These are phyloP conservation scores for Alnus glutinosa DNA, from an alignment of 306 rosid species.

Conservation along the genomic window DNA sequence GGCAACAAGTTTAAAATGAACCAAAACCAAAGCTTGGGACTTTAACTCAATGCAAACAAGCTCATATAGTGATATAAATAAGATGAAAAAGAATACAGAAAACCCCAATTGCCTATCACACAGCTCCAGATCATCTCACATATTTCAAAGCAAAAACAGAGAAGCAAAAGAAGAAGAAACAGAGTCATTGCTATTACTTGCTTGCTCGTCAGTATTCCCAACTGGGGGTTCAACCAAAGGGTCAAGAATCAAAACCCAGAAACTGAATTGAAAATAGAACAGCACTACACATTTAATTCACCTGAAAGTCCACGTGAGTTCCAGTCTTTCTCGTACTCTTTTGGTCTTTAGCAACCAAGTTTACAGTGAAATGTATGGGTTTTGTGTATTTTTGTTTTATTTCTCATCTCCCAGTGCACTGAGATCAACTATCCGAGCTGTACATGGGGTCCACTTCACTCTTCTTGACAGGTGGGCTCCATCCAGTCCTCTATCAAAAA, in stretches of 20 bases:
- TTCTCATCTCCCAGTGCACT: too few species aligned
- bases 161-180: too few species aligned
- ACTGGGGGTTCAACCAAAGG: background rate
- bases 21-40: conserved; percentile 3
- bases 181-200: background rate
- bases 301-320: too few species aligned
- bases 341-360: too few species aligned
- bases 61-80: background rate
- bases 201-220: background rate
- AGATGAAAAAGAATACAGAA: background rate
- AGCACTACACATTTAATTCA: background rate
- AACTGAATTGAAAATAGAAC: background rate
- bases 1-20: background rate
- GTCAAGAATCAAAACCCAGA: background rate
- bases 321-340: too few species aligned
- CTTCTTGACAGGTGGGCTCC: too few species aligned
- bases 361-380: too few species aligned
- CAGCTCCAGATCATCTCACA: background rate
- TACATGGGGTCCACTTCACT: too few species aligned
- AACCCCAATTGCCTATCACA: background rate
- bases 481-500: too few species aligned
- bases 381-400: too few species aligned
- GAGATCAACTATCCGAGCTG: too few species aligned
- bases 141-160: background rate
- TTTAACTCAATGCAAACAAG: background rate